Base-by-base conservation (phyloP, 2,329 filamentous ascomycete genomes). In the Penicillium sp. region DNA sequence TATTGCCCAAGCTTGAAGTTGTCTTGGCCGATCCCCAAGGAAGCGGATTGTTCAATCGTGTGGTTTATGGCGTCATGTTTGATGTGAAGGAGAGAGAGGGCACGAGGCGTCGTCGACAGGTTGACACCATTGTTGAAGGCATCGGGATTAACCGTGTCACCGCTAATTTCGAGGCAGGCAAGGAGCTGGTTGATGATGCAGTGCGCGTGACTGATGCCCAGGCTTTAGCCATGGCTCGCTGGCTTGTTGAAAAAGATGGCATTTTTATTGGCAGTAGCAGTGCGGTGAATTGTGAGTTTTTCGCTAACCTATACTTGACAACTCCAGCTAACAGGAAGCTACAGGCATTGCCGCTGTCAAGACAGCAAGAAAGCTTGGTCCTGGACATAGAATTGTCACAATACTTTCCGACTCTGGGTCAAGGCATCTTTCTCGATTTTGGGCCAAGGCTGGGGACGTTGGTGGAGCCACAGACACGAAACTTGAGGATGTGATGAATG, bases 101-200 rank as follows among this genome's bases (percentile, higher is more conserved):
- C 4, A 97, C 93, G 11, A 82, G 94, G 13, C 83, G 95, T 46
- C 82, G 94, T 55, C 87, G 90, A 66, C 95, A 99, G 75, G 91
- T 99, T 49, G 95, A 99, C 77, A 92, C 89, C 4, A 91, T 99
- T 60, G 91, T 99, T 27, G 95, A 99, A 75, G 94, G 94, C 1
- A 91, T 99, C 60, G 94, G 94, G 1, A 90, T 97, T 73, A 99
- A 96, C 71, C 87, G 94, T 2, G 82, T 96, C n/a, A 99, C 94
- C 1, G 84, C 86, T 49, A 99, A 97, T 72, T 94, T 99, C 61
- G 90, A 96, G 70, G 88, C 87, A 27, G 94, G 93, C 0, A 82
- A 91, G 61, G 87, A 93, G 67, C 75, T 97, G 52, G 85, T 99
- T 49, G 91, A 97, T 71, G 92, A 97, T 75, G 93, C 94, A 2